A percentile compares a stretch with the other conserved stretches of the same genome.
These are phyloP conservation scores for Fonsecaea monophora DNA, from an alignment of 2,329 filamentous ascomycete species.

Conservation along the genomic window DNA sequence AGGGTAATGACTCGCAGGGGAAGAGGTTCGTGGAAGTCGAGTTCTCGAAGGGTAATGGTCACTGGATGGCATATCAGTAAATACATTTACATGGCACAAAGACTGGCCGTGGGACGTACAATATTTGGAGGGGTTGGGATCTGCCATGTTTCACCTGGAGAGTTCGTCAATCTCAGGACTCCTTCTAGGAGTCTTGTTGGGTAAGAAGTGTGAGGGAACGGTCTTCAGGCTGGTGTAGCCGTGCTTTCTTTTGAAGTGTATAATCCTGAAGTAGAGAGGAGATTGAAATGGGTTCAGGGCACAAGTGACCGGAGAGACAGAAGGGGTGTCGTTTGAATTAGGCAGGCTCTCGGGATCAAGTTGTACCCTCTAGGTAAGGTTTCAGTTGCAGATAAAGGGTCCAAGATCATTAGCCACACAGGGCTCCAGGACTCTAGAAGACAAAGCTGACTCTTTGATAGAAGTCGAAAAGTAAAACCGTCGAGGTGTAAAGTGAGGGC, in stretches of 20 bases:
- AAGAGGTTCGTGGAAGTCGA: slow-evolving; percentile 40
- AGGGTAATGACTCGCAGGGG: slow-evolving; percentile 47
- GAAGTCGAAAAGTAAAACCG: not conserved
- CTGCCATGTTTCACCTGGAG: slow-evolving; percentile 10
- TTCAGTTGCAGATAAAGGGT: not conserved
- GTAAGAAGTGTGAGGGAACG: not conserved
- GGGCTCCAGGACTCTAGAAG: not conserved
- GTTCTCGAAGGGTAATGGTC: slow-evolving; percentile 45
- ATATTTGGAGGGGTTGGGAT: not conserved
- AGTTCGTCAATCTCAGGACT: not conserved
- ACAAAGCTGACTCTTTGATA: not conserved
- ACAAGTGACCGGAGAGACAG: slow-evolving; percentile 24
- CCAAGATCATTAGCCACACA: not conserved
- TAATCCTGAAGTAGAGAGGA: slow-evolving; percentile 11
- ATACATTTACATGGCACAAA: not conserved
- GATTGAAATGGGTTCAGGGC: slow-evolving; percentile 15
- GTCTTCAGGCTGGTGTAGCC: not conserved
- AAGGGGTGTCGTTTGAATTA: slow-evolving; percentile 10
- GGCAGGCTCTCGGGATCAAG: not conserved
- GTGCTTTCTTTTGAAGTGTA: not conserved
- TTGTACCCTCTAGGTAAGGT: not conserved
- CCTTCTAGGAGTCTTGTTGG: not conserved
- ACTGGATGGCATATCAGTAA: slow-evolving; percentile 40
- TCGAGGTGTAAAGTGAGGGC: not conserved
- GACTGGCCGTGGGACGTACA: slow-evolving; percentile 19